These are phyloP conservation scores for Thelonectria blattea DNA, from an alignment of 2,329 filamentous ascomycete species.

Conservation along the genomic window DNA sequence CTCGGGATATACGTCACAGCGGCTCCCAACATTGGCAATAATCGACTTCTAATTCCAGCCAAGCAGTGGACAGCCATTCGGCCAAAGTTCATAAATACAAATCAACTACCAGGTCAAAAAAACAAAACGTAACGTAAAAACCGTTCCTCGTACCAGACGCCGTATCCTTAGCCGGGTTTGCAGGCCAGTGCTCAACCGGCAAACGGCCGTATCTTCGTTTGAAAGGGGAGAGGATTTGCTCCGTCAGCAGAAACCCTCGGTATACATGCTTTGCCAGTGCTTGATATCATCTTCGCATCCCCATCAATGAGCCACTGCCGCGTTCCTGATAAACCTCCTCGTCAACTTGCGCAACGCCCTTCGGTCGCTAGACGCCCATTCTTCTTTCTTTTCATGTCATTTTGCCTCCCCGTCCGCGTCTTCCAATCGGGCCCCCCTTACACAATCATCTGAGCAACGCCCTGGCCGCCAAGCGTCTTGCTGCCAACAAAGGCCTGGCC, in stretches of 20 bases:
- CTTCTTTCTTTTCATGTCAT: constrained; percentile 8
- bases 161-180: constrained; percentile 39
- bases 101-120: constrained; percentile 24
- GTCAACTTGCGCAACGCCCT: constrained; percentile 1
- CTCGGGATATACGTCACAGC: not conserved
- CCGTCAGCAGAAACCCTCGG: constrained; percentile 21
- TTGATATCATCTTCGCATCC: constrained; percentile 12
- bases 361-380: not conserved
- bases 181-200: constrained; percentile 35
- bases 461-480: constrained; percentile 94
- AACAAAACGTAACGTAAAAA: constrained; percentile 26
- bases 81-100: constrained; percentile 31
- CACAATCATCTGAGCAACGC: constrained; percentile 98
- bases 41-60: constrained; percentile 21
- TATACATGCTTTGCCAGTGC: constrained; percentile 7
- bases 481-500: constrained; percentile 87
- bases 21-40: not conserved
- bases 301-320: constrained; percentile 1
- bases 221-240: constrained; percentile 25
- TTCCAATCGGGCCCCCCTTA: constrained; percentile 48
- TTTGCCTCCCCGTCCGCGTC: not conserved
- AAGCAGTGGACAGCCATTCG: constrained; percentile 25
- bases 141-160: constrained; percentile 41
- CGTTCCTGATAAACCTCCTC: not conserved
- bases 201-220: constrained; percentile 34